Percentiles rank a stretch among this genome's conserved stretches.
These are phyloP conservation scores for Barbatosphaeria neglecta DNA, from an alignment of 495 filamentous ascomycete genomes.

Conservation along the genomic window DNA sequence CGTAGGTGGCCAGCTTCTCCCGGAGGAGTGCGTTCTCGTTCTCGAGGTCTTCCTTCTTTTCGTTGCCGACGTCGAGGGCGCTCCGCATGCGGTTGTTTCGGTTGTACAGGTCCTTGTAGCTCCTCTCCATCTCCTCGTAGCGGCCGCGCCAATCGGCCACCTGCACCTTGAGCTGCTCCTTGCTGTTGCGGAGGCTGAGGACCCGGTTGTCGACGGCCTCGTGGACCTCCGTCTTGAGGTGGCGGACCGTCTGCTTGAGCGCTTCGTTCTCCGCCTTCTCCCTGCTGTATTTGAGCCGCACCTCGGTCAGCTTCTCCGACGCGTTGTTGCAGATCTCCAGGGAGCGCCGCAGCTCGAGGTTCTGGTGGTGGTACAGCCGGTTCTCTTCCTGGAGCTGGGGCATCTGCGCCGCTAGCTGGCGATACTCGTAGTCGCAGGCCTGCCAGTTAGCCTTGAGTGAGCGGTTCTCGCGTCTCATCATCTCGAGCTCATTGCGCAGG, in stretches of 20 bases:
- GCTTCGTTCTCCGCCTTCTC: slow-evolving; percentile 1
- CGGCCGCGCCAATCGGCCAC: not conserved
- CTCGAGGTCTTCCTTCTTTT: not conserved
- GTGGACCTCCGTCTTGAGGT: not conserved
- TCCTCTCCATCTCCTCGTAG: not conserved
- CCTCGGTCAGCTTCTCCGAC: slow-evolving; percentile 2
- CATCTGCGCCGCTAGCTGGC: slow-evolving; percentile 4
- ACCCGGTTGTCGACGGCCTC: not conserved
- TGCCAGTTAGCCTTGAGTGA: slow-evolving; percentile 6
- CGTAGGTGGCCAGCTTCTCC: not conserved
- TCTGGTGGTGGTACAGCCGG: slow-evolving; percentile 10
- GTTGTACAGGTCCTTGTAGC: not conserved
- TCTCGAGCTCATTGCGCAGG: slow-evolving; percentile 5
- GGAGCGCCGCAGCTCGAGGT: slow-evolving; percentile 13
- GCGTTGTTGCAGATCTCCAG: slow-evolving; percentile 11
- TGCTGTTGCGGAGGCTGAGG: not conserved
- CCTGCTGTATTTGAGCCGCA: not conserved
- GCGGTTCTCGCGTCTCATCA: slow-evolving; percentile 11
- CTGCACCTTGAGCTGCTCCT: not conserved
- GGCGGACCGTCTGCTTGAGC: slow-evolving; percentile 1
- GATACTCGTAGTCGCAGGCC: slow-evolving; percentile 3
- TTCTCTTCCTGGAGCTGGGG: slow-evolving; percentile 2
- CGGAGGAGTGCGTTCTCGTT: not conserved
- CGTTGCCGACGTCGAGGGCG: not conserved
- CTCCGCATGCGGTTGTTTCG: not conserved